Percentiles rank a stretch among this genome's conserved stretches.
Conservation (phyloP, 129 eudicot genomes). For the Helichrysum umbraculigerum region DNA sequence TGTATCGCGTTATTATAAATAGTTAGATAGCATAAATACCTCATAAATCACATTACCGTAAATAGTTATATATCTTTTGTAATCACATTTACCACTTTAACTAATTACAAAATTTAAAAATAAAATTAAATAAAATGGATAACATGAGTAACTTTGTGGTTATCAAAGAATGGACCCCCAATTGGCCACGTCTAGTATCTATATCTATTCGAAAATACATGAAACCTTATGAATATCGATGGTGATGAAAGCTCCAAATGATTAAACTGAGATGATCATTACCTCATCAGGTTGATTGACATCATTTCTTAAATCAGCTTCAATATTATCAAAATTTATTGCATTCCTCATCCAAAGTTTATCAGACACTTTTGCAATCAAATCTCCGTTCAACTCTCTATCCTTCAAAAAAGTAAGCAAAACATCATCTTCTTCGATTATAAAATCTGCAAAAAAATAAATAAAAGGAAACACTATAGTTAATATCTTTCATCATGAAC, state of each 20-base stretch:
- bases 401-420: conserved; percentile 64
- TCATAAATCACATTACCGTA: background rate
- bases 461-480: conserved; percentile 3
- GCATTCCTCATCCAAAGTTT: conserved; percentile 58
- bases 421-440: conserved; percentile 69
- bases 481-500: conserved; percentile 11
- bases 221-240: conserved; percentile 6
- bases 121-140: background rate
- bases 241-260: background rate
- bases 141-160: background rate
- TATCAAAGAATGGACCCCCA: background rate
- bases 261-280: conserved; percentile 4
- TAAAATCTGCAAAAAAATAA: conserved; percentile 41
- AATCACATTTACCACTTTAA: conserved; percentile 4
- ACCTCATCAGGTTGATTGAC: conserved; percentile 49
- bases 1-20: background rate
- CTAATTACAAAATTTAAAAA: background rate
- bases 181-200: conserved; percentile 4
- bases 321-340: conserved; percentile 32
- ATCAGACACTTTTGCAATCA: conserved; percentile 68
- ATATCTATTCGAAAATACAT: conserved; percentile 3
- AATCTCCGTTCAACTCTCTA: conserved; percentile 75
- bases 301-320: conserved; percentile 26
- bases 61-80: background rate
- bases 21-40: background rate